A percentile compares a stretch with the other conserved stretches of the same genome.
phyloP scores from a whole-genome alignment of 768 basidiomycete species.

The Panellus pusillus region DNA sequence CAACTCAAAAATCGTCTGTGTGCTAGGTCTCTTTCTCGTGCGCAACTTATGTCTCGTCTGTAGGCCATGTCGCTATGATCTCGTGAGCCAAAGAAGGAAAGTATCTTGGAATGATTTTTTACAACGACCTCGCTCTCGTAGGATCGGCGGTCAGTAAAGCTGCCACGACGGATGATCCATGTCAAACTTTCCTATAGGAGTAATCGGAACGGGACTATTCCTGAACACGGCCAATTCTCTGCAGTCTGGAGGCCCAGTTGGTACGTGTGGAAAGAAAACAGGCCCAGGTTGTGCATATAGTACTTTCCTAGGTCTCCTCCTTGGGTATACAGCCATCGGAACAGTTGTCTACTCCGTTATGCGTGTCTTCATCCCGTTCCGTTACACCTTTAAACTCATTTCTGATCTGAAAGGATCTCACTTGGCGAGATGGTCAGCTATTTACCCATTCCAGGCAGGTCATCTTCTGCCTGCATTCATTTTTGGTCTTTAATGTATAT shows the following conservation, averaged over 20 bases:
- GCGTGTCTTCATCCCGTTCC: slow-evolving; percentile 23
- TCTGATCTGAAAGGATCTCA: slow-evolving; percentile 63
- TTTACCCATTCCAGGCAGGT: slow-evolving; percentile 55
- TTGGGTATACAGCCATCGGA: slow-evolving; percentile 68
- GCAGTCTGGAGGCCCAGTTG: slow-evolving; percentile 65
- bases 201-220: slow-evolving; percentile 58
- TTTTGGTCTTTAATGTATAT: too few species aligned
- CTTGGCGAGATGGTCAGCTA: slow-evolving; percentile 74
- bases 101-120: too few species aligned
- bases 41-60: neutral
- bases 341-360: slow-evolving; percentile 70
- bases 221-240: slow-evolving; percentile 57
- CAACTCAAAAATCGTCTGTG: slow-evolving; percentile 20
- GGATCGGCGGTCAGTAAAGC: slow-evolving; percentile 49
- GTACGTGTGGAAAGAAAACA: slow-evolving; percentile 27
- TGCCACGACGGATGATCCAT: neutral
- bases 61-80: slow-evolving; percentile 20
- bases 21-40: neutral
- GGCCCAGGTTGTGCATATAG: neutral
- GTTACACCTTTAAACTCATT: neutral
- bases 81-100: neutral
- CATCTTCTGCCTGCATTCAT: too few species aligned
- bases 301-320: slow-evolving; percentile 46
- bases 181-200: slow-evolving; percentile 22
- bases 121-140: slow-evolving; percentile 21